Evolutionary conservation across 257 asterid species (phyloP).

Genomic region (Phtheirospermum japonicum): DNA sequence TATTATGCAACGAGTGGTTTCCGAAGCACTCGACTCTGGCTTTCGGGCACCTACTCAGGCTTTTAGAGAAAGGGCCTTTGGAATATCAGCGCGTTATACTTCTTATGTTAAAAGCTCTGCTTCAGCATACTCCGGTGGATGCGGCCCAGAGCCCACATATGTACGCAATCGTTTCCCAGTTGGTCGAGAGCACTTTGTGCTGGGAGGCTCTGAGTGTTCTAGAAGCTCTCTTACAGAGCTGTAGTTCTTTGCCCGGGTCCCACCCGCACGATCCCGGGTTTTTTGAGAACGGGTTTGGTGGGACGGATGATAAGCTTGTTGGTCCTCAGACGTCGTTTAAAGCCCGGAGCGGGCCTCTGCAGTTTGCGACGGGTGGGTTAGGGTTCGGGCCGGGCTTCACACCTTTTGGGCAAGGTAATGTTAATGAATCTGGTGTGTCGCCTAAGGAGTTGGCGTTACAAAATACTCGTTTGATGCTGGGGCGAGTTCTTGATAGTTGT

Average conservation of each 20-base stretch:
- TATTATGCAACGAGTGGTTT: slow-evolving; percentile 89
- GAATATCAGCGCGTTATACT: slow-evolving; percentile 95
- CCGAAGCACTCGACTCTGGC: slow-evolving; percentile 93
- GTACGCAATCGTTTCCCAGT: slow-evolving; percentile 95
- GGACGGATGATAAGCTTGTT: slow-evolving; percentile 67
- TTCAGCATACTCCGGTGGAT: slow-evolving; percentile 95
- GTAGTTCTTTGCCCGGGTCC: slow-evolving; percentile 89
- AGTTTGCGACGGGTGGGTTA: slow-evolving; percentile 60
- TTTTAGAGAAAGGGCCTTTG: slow-evolving; percentile 86
- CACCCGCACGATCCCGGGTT: slow-evolving; percentile 63
- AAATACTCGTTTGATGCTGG: slow-evolving; percentile 84
- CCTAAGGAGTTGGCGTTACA: slow-evolving; percentile 72
- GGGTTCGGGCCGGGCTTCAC: slow-evolving; percentile 52
- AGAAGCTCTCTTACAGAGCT: slow-evolving; percentile 97
- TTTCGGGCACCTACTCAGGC: slow-evolving; percentile 85
- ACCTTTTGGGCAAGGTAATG: slow-evolving; percentile 36
- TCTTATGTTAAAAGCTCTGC: slow-evolving; percentile 88
- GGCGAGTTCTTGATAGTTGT: slow-evolving; percentile 85
- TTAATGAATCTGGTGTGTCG: slow-evolving; percentile 56
- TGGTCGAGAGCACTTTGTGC: slow-evolving; percentile 94
- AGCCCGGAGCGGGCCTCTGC: slow-evolving; percentile 96
- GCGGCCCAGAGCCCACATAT: slow-evolving; percentile 97
- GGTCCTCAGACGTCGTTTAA: slow-evolving; percentile 88
- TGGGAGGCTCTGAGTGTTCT: slow-evolving; percentile 98
- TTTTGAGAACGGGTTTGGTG: slow-evolving; percentile 66